These are phyloP conservation scores for Paramecium octaurelia DNA, from an alignment of 73 alveolate species.

Conservation along the genomic window DNA sequence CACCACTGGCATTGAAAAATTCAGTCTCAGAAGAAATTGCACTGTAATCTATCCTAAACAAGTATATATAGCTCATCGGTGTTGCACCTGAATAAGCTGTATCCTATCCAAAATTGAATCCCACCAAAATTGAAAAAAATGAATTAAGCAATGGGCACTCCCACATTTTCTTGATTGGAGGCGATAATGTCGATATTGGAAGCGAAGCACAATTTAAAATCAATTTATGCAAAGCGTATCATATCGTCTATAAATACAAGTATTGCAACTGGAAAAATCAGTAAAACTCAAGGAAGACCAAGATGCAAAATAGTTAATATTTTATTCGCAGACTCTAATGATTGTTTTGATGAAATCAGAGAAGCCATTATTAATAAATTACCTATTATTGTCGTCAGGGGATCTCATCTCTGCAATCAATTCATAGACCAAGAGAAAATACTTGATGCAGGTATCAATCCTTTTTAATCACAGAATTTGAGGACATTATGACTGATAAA, in stretches of 20 bases:
- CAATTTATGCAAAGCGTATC: constrained; percentile 6
- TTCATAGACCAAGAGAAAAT: constrained; percentile 5
- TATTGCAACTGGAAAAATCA: neutral
- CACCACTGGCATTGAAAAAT: constrained; percentile 92
- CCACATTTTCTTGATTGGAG: constrained; percentile 87
- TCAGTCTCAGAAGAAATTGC: constrained; percentile 87
- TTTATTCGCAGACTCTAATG: constrained; percentile 49
- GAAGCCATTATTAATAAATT: constrained; percentile 50
- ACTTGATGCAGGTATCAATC: neutral
- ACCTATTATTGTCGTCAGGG: constrained; percentile 54
- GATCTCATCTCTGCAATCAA: constrained; percentile 47
- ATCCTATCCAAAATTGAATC: constrained; percentile 91
- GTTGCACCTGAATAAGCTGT: constrained; percentile 95
- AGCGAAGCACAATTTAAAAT: neutral
- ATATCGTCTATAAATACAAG: neutral
- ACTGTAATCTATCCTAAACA: neutral
- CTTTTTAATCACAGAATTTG: neutral
- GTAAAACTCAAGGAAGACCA: constrained; percentile 38
- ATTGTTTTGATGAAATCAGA: constrained; percentile 58
- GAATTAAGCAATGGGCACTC: constrained; percentile 97
- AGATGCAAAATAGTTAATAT: constrained; percentile 53
- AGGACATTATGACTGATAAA: constrained; percentile 26
- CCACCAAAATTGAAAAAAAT: constrained; percentile 83
- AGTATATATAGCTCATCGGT: constrained; percentile 80
- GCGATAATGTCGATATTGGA: neutral